phyloP scores from a whole-genome alignment of 1,284 basidiomycete genomes.

The Thecaphora frezii region DNA sequence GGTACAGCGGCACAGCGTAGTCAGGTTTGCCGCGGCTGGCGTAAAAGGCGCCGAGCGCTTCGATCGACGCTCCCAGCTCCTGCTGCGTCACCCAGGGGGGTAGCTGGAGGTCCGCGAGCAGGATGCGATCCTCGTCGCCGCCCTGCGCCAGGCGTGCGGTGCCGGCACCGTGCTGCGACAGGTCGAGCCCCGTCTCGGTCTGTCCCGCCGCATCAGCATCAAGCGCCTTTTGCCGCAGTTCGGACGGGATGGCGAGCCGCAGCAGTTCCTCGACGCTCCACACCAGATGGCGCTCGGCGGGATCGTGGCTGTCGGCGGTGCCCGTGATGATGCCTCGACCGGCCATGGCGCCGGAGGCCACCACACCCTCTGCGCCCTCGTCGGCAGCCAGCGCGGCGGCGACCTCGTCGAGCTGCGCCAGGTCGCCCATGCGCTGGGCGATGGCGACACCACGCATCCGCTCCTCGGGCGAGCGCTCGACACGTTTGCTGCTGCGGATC shows the following conservation, averaged over 20 bases:
- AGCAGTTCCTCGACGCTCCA: constrained; percentile 59
- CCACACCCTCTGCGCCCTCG: neutral
- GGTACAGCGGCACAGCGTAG: constrained; percentile 58
- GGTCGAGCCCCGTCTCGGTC: neutral
- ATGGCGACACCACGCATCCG: constrained; percentile 48
- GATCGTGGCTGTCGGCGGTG: constrained; percentile 24
- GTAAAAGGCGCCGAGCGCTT: constrained; percentile 58
- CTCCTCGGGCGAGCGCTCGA: constrained; percentile 21
- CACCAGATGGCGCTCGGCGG: constrained; percentile 51
- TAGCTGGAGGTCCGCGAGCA: constrained; percentile 53
- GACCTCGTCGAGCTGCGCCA: constrained; percentile 41
- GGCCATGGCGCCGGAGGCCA: too few relatives aligned
- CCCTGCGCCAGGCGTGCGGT: neutral
- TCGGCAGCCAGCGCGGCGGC: constrained; percentile 11
- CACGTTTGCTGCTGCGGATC: neutral
- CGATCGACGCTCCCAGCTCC: constrained; percentile 55
- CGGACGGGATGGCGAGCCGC: constrained; percentile 25
- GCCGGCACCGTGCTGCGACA: constrained; percentile 3
- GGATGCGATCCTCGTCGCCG: constrained; percentile 19
- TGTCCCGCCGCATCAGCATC: constrained; percentile 11
- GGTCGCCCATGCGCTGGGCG: constrained; percentile 48
- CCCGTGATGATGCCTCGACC: constrained; percentile 7
- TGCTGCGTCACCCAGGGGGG: constrained; percentile 54
- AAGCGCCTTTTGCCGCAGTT: constrained; percentile 21
- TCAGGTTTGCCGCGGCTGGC: constrained; percentile 47